These are phyloP conservation scores for Isochrysis galbana DNA, from an alignment of 78 protist species.

Conservation along the genomic window DNA sequence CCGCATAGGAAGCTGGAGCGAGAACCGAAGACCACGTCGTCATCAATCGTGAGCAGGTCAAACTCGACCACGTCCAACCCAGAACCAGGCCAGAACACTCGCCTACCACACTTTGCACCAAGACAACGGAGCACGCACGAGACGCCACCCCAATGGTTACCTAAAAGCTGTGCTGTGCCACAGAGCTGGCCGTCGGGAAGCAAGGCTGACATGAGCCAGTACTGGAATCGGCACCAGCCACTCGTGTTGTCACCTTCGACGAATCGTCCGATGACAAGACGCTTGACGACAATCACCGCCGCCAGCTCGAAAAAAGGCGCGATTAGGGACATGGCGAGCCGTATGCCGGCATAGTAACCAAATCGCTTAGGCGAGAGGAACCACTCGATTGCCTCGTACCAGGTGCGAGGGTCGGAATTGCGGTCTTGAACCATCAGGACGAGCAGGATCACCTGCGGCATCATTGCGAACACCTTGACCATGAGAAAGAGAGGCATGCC, in stretches of 20 bases:
- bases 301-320: neutral
- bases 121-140: neutral
- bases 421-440: neutral
- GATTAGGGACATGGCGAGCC: neutral
- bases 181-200: neutral
- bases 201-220: slow-evolving; percentile 1
- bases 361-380: neutral
- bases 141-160: neutral
- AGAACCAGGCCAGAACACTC: slow-evolving; percentile 8
- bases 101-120: slow-evolving; percentile 11
- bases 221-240: neutral
- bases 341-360: too few relatives aligned
- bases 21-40: slow-evolving; percentile 29
- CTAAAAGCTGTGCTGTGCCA: neutral
- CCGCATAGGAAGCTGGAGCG: neutral
- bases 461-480: neutral
- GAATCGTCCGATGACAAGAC: neutral
- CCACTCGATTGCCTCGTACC: neutral
- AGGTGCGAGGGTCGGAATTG: neutral
- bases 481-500: neutral
- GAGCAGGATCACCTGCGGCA: neutral
- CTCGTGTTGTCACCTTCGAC: neutral
- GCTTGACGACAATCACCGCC: neutral
- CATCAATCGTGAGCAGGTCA: slow-evolving; percentile 14
- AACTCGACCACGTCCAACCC: slow-evolving; percentile 20